phyloP scores from a whole-genome alignment of 2,329 filamentous ascomycete genomes.

The Samsoniella hepiali region DNA sequence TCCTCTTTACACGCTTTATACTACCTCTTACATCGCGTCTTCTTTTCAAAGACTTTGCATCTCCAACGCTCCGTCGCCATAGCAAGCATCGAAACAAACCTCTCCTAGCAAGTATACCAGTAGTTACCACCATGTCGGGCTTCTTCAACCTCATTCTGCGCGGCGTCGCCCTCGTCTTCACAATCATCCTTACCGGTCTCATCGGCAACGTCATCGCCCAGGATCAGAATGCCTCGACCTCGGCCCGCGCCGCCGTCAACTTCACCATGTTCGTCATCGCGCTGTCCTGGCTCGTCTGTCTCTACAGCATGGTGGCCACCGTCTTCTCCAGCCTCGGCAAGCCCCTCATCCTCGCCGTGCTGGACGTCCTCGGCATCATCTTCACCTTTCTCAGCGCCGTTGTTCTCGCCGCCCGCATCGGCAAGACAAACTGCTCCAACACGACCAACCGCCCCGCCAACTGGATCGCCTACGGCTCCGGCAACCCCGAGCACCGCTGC shows the following conservation, averaged over 20 bases:
- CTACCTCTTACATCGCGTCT: not conserved
- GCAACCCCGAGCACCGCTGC: constrained; percentile 61
- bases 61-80: not conserved
- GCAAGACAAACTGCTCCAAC: constrained; percentile 65
- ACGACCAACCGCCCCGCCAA: constrained; percentile 36
- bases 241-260: constrained; percentile 51
- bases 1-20: not conserved
- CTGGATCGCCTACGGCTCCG: constrained; percentile 62
- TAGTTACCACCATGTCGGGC: constrained; percentile 29
- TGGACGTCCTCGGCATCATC: constrained; percentile 59
- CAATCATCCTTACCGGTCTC: constrained; percentile 52
- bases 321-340: constrained; percentile 52
- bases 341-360: constrained; percentile 49
- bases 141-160: constrained; percentile 48
- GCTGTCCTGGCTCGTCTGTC: constrained; percentile 60
- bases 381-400: constrained; percentile 70
- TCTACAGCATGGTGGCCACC: constrained; percentile 59
- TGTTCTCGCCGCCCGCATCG: constrained; percentile 66
- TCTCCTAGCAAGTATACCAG: not conserved
- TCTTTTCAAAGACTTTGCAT: not conserved
- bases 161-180: constrained; percentile 48
- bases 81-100: not conserved
- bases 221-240: constrained; percentile 43
- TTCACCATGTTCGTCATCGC: constrained; percentile 68
- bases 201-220: constrained; percentile 56